A percentile compares a stretch with the other conserved stretches of the same genome.
Conservation (phyloP, 73 alveolate genomes). For the Paramecium octaurelia region DNA sequence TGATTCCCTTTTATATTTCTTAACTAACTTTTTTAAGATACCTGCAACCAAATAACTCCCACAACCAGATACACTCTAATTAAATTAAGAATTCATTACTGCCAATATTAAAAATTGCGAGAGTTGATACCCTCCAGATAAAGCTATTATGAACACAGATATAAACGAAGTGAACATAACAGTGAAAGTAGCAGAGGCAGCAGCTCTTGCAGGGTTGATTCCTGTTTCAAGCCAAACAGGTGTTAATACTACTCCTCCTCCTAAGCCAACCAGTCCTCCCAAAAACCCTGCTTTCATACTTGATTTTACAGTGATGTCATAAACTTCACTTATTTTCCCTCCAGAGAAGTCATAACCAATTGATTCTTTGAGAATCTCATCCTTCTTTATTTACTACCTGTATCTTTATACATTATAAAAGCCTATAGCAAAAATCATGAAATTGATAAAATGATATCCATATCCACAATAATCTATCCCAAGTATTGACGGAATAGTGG, state of each 20-base stretch:
- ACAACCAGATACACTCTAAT: neutral
- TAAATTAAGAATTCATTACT: neutral
- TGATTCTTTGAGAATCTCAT: neutral
- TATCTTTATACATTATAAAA: slow-evolving; percentile 29
- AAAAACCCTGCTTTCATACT: slow-evolving; percentile 30
- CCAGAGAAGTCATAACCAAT: neutral
- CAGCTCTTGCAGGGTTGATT: slow-evolving; percentile 76
- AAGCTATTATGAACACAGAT: neutral
- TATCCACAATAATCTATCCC: neutral
- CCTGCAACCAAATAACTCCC: slow-evolving; percentile 47
- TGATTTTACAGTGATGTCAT: slow-evolving; percentile 28
- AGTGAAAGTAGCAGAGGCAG: slow-evolving; percentile 80
- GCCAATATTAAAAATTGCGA: neutral
- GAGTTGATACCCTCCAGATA: neutral
- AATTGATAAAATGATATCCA: neutral
- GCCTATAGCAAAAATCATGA: neutral
- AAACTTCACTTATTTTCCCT: neutral
- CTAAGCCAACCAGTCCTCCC: slow-evolving; percentile 83
- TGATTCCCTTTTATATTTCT: slow-evolving; percentile 13
- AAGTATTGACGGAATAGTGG: neutral
- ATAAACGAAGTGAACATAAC: slow-evolving; percentile 74
- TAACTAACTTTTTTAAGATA: neutral
- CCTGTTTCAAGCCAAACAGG: slow-evolving; percentile 81
- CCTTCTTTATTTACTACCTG: neutral
- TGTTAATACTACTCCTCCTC: slow-evolving; percentile 85